Base-by-base conservation (phyloP, 2,329 filamentous ascomycete genomes). In the Ophiostoma piceae region DNA sequence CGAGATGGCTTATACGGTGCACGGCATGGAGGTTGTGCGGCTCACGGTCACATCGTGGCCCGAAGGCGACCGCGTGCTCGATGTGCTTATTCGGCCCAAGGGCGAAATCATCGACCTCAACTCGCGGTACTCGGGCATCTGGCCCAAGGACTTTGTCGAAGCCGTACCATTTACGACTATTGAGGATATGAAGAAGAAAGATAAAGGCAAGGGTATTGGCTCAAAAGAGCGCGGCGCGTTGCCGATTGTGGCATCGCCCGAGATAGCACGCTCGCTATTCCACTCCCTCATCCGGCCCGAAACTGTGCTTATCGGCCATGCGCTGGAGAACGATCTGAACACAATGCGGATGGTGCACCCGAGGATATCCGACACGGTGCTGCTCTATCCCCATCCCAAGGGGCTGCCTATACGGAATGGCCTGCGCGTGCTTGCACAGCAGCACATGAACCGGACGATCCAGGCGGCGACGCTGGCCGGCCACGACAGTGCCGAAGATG, bases 241-340 rank as follows among this genome's bases (percentile, higher is more conserved):
- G 47, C 87, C 86, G 68, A 90, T 96, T 64, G 92, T 96, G 9
- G 81, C 88, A 0, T 93, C 90, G 0, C 94, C 94, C 0, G 81
- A 87, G 29, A 85, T 82, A 37, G 95, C 95, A 0, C 89, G 95
- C 9, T 82, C 87, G 1, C 83, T 97, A 0, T 85, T 99, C 9
- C 92, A 96, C 78, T 84, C 85, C 0, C 84, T 91, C 68, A 84
- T 99, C 67, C 85, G 88, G 1, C 91, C 92, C 0, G 81, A 84
- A 0, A 99, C 94, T 0, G 91, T 94, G 0, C 80, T 99, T 0
- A 91, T 99, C 66, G 95, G 95, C 0, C 95, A 99, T 78, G 94
- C 92, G 0, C 87, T 98, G 9, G 95, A 99, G 76, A 99, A 99
- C 77, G 95, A 99, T 76, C 85, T 99, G 69, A 97, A 97, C 77